Base-by-base conservation (phyloP, 495 filamentous ascomycete species). In the Oidiodendron maius region DNA sequence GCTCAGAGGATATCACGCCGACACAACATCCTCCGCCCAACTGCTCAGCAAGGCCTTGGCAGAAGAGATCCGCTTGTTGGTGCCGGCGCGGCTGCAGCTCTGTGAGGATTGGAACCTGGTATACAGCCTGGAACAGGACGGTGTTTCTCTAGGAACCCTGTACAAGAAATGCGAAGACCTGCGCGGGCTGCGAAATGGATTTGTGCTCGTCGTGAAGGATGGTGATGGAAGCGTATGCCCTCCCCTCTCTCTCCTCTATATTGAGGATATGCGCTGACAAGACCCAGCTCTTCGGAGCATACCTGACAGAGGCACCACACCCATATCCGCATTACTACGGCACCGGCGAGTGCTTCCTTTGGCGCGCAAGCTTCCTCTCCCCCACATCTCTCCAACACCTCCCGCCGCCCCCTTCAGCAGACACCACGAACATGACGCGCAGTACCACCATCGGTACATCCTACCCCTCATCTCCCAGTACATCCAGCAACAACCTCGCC, bases 271-370 rank as follows among this genome's bases (percentile, higher is more conserved):
- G 20, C 32, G 22, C 44, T 51, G 39, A 46, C 26, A 40, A 13
- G n/a, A 15, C 1, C 21, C 35, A 91, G 75, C 76, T 91, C 42
- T 98, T 98, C 61, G 93, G 93, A 62, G 89, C 91, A 44, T 97
- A 96, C 67, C 79, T 97, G 51, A 93, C 87, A 53, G 91, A 97
- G 58, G 71, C 81, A 23, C 90, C 90, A 3, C 84, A 83, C 57
- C 86, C 87, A 0, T 64, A 76, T n/a, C 59, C 86, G 0, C 87
- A 91, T 46, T 98, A 93, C 73, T 97, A 81, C 64, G 93, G 93
- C 61, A 96, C 85, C 1, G 93, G 94, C 55, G 93, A 98, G 68
- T 96, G 94, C 64, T 98, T 98, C 71, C 82, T 98, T 60, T 98
- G 93, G 93, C 84, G 89, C 32, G 86, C 90, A 1, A 81, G 80